These are phyloP conservation scores for Stentor coeruleus DNA, from an alignment of 73 alveolate genomes.

Conservation along the genomic window DNA sequence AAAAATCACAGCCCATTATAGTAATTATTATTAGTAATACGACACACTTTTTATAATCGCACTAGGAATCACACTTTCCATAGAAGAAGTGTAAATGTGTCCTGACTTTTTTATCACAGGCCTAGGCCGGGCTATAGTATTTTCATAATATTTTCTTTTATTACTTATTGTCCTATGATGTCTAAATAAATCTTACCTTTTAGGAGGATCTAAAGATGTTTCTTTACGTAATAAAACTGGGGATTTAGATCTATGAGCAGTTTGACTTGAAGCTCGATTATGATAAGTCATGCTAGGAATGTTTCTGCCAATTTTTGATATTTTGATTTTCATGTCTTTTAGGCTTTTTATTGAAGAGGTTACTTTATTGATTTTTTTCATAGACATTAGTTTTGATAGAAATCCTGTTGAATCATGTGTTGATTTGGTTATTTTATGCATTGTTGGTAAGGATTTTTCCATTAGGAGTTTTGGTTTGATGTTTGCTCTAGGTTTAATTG, in stretches of 20 bases:
- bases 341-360: background rate
- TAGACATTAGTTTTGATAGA: background rate
- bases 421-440: background rate
- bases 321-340: no score
- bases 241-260: background rate
- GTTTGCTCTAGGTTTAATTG: background rate
- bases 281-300: no score
- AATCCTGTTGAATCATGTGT: background rate
- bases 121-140: background rate
- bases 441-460: background rate
- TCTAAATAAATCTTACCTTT: no score
- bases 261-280: background rate
- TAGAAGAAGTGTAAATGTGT: background rate
- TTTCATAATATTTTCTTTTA: background rate
- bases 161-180: background rate
- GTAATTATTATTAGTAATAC: no score
- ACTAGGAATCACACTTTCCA: background rate
- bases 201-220: no score
- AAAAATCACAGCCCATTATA: conserved; percentile 1
- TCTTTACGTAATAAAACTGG: no score
- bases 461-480: background rate
- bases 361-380: background rate
- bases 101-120: background rate
- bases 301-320: no score
- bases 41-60: background rate